phyloP scores from a whole-genome alignment of 2,329 filamentous ascomycete genomes.

The Arthrocladium fulminans region DNA sequence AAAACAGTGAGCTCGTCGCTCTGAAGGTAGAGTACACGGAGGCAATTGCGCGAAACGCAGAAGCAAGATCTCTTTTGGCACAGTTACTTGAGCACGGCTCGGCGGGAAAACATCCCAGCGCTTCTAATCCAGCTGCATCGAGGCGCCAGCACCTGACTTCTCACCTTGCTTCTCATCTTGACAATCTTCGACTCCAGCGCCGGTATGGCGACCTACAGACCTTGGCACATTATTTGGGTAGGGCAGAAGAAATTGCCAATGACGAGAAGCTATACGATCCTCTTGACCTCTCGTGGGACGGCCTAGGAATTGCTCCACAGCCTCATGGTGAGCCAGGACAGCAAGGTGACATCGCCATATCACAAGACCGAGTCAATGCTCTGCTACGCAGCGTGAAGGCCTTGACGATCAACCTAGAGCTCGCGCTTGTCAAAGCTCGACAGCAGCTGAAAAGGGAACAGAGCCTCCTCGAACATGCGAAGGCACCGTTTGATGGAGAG shows the following conservation, averaged over 20 bases:
- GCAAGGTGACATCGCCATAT: neutral
- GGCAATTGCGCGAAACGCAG: neutral
- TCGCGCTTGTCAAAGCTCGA: conserved; percentile 17
- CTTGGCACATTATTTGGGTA: neutral
- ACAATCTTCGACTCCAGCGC: neutral
- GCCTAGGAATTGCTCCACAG: neutral
- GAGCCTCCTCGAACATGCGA: conserved; percentile 7
- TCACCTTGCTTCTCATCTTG: conserved; percentile 5
- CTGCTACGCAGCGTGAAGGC: neutral
- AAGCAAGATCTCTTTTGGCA: neutral
- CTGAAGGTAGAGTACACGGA: neutral
- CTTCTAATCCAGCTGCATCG: neutral
- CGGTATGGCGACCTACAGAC: neutral
- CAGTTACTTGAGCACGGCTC: neutral
- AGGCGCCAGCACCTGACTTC: neutral
- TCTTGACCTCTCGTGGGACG: neutral
- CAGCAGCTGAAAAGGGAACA: conserved; percentile 12
- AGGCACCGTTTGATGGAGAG: neutral
- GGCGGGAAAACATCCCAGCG: neutral
- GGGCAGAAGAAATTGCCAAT: neutral
- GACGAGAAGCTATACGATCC: neutral
- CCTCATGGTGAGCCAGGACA: no score
- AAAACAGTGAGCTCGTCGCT: neutral
- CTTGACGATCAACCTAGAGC: conserved; percentile 12
- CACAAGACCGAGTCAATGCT: neutral